phyloP scores from a whole-genome alignment of 1,139 yeast species.

The Blastobotrys elegans region DNA sequence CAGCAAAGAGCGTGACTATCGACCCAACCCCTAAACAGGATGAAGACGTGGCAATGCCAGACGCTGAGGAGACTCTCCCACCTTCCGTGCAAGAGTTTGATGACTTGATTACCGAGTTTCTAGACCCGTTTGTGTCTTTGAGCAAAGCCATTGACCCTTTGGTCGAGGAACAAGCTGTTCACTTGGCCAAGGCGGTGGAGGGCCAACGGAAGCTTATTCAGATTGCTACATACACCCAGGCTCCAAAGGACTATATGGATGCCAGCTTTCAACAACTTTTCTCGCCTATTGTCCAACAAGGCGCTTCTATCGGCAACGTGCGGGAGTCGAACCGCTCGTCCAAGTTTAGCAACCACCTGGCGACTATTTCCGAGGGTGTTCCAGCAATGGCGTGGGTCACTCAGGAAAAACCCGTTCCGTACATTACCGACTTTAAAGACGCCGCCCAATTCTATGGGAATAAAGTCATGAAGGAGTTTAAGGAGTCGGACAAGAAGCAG shows the following conservation, averaged over 20 bases:
- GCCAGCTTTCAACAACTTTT: constrained; percentile 48
- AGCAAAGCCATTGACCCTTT: constrained; percentile 60
- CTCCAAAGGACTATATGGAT: constrained; percentile 50
- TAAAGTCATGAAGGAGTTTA: constrained; percentile 77
- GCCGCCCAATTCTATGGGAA: constrained; percentile 93
- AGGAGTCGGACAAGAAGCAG: constrained; percentile 60
- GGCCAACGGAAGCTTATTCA: constrained; percentile 55
- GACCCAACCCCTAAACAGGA: constrained; percentile 16
- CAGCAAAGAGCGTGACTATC: constrained; percentile 17
- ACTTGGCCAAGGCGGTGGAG: constrained; percentile 54
- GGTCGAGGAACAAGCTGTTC: constrained; percentile 56
- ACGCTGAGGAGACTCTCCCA: constrained; percentile 13
- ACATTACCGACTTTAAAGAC: constrained; percentile 79
- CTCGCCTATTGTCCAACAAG: constrained; percentile 60
- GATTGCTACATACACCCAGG: constrained; percentile 55
- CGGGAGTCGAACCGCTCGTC: constrained; percentile 75
- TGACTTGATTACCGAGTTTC: constrained; percentile 45
- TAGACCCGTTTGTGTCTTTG: constrained; percentile 55
- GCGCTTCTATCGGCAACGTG: constrained; percentile 53
- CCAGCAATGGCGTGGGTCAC: constrained; percentile 92
- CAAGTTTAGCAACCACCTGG: constrained; percentile 62
- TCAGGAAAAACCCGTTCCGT: constrained; percentile 60
- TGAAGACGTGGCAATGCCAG: constrained; percentile 5
- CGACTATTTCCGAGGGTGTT: constrained; percentile 81
- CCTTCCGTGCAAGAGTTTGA: constrained; percentile 42